Conservation (phyloP, 331 rosid species). For the Prunus yedoensis region DNA sequence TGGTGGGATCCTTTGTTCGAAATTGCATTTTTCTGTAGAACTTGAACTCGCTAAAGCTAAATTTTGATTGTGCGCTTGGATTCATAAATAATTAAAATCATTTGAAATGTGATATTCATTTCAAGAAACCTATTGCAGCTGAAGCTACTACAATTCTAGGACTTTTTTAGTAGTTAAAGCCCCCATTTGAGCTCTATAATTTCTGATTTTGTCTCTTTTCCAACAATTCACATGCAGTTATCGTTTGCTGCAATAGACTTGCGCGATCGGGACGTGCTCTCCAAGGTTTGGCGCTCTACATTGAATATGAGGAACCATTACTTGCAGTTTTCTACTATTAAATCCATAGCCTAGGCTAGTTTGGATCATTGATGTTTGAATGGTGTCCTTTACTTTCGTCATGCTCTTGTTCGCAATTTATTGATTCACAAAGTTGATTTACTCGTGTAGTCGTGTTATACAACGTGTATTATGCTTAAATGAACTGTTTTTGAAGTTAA, state of each 20-base stretch:
- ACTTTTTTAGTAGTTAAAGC: not conserved
- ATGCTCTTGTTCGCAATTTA: not conserved
- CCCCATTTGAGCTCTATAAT: not conserved
- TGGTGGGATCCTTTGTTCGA: too few species aligned
- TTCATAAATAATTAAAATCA: not conserved
- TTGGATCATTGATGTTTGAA: not conserved
- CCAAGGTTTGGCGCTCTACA: slow-evolving; percentile 66
- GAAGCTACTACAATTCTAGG: not conserved
- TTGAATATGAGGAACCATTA: slow-evolving; percentile 12
- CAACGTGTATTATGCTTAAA: not conserved
- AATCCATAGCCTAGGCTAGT: not conserved
- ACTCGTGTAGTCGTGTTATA: not conserved
- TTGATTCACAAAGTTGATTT: not conserved
- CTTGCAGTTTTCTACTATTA: not conserved
- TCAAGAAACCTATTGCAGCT: not conserved
- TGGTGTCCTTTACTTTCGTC: not conserved
- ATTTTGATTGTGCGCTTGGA: slow-evolving; percentile 1
- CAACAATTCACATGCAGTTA: slow-evolving; percentile 46
- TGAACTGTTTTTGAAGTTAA: not conserved
- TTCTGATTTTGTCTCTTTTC: slow-evolving; percentile 13
- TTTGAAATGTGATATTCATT: slow-evolving; percentile 6
- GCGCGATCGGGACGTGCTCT: slow-evolving; percentile 79
- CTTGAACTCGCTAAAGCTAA: not conserved
- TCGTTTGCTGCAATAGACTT: slow-evolving; percentile 81
- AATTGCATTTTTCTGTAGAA: too few species aligned